Percentiles rank a stretch among this genome's conserved stretches.
phyloP scores from a whole-genome alignment of 106 monocot species.

The Gastrodia elata region DNA sequence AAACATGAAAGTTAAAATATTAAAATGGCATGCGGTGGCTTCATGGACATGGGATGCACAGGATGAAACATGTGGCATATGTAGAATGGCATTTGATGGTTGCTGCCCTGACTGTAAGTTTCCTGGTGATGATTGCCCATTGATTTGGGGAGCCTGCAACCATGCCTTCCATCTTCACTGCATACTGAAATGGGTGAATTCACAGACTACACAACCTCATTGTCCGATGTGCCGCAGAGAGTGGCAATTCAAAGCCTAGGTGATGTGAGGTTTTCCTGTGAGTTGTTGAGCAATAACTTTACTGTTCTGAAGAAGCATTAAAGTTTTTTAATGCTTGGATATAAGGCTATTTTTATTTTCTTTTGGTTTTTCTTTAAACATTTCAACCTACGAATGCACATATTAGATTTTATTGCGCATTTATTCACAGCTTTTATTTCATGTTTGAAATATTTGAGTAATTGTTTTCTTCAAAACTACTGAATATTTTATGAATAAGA shows the following conservation, averaged over 20 bases:
- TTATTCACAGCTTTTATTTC: background rate
- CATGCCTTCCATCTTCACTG: conserved; percentile 83
- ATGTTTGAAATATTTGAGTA: background rate
- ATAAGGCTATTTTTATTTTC: background rate
- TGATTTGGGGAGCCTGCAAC: conserved; percentile 86
- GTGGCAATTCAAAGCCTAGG: conserved; percentile 80
- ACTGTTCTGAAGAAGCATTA: background rate
- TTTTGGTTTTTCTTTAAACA: too few species aligned
- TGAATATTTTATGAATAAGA: too few species aligned
- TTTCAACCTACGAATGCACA: too few species aligned
- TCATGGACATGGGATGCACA: conserved; percentile 86
- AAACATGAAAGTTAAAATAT: conserved; percentile 59
- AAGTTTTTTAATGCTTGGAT: background rate
- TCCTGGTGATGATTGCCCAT: conserved; percentile 83
- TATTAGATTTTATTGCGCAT: background rate
- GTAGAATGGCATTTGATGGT: conserved; percentile 86
- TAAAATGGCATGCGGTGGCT: conserved; percentile 70
- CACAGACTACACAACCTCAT: conserved; percentile 60
- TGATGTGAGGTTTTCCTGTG: background rate
- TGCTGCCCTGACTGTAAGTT: conserved; percentile 88
- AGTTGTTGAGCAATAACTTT: background rate
- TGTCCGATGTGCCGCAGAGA: conserved; percentile 90
- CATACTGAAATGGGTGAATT: conserved; percentile 83
- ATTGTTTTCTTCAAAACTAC: background rate
- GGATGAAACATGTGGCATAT: conserved; percentile 87